These are phyloP conservation scores for Delphinella strobiligena DNA, from an alignment of 2,329 filamentous ascomycete genomes.

Conservation along the genomic window DNA sequence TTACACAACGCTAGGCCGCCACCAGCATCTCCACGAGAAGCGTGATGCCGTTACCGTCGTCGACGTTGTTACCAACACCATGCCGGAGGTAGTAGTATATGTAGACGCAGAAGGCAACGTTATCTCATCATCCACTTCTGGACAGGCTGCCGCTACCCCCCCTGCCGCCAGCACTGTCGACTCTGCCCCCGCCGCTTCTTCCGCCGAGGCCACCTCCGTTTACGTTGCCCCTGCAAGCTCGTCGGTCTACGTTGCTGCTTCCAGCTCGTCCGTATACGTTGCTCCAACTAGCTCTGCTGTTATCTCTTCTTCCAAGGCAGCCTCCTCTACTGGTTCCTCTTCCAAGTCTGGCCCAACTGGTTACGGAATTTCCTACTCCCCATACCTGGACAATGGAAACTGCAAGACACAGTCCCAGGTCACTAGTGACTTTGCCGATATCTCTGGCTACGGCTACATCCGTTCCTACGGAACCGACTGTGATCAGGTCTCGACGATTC, in stretches of 20 bases:
- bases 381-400: constrained; percentile 41
- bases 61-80: constrained; percentile 28
- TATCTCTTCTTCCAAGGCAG: constrained; percentile 13
- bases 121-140: constrained; percentile 22
- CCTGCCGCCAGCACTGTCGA: constrained; percentile 8
- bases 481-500: constrained; percentile 53
- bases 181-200: constrained; percentile 10
- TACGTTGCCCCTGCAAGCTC: constrained; percentile 6
- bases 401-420: constrained; percentile 60
- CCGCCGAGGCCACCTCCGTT: constrained; percentile 8
- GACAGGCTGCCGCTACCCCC: constrained; percentile 5
- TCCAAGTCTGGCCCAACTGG: constrained; percentile 13
- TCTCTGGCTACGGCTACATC: constrained; percentile 50
- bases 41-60: constrained; percentile 24
- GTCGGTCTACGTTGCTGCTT: constrained; percentile 1
- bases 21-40: constrained; percentile 24
- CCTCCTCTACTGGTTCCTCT: constrained; percentile 8
- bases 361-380: constrained; percentile 45
- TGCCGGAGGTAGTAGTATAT: constrained; percentile 44
- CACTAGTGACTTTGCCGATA: constrained; percentile 47
- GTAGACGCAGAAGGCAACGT: constrained; percentile 46
- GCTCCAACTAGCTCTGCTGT: constrained; percentile 9
- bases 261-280: constrained; percentile 9
- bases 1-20: constrained; percentile 13
- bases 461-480: constrained; percentile 76